Base-by-base conservation (phyloP, 192 early-diverging fungal species). In the Umbelopsis vinacea region DNA sequence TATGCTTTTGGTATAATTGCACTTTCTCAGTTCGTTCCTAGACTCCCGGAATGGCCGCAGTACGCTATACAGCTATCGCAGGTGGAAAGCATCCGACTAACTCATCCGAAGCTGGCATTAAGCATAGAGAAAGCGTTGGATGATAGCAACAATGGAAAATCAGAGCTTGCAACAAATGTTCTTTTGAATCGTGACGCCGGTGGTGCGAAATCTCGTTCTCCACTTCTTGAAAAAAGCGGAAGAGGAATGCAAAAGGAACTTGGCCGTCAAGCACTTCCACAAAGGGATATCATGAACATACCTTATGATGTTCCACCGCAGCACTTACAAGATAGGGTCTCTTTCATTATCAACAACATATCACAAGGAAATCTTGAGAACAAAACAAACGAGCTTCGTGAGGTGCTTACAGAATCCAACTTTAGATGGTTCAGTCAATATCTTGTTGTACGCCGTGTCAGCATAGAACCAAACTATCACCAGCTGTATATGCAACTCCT, bases 291-390 rank as follows among this genome's bases (percentile, higher is more conserved):
- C 9, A 37, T 12, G 3, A 37, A 26, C 15, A 63, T 63, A 15
- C 57, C 69, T 19, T 71, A 57, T n/a, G 63, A 76, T n/a, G 71
- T 47, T 17, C 71, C 71, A 48, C 29, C 71, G 15, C 48, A 63
- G 9, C 67, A 69, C 35, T 33, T 76, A 21, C 88, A 92, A 76
- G 97, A 99, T 78, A 96, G 95, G 77, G 93, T 99, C 26, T 88
- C 95, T n/a, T 99, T 99, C 81, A 93, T 95, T 23, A 89, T 99
- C 80, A 99, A 99, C 85, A 99, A 99, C 68, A 78, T 99, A 23
- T 91, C 95, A 33, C 84, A 86, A 50, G 91, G 85, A 73, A 99
- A 97, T 75, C 72, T 98, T 7, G 89, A 88, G 2, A 82, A 83
- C 21, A 98, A 98, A 83, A 83, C 84, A 8, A 66, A 82, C 0